Percentiles rank a stretch among this genome's conserved stretches.
Evolutionary conservation across 2,329 filamentous ascomycete species (phyloP).

Genomic region (Nannizziopsis arthrosporioides): DNA sequence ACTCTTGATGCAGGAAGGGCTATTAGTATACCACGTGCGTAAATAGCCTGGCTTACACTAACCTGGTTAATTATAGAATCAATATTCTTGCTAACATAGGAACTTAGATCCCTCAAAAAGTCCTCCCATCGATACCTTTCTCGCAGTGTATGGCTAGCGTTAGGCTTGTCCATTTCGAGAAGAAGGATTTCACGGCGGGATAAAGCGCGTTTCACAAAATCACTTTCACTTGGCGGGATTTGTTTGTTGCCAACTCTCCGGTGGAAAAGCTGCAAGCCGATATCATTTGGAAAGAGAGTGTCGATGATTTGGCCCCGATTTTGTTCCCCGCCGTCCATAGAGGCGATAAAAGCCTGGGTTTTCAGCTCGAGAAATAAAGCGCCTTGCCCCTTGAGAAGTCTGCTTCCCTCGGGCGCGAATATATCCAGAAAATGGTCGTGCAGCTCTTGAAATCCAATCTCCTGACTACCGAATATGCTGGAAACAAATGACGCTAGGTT

Average conservation of each 20-base stretch:
- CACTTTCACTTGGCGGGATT: constrained; percentile 47
- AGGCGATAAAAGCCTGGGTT: constrained; percentile 55
- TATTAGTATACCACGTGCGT: neutral
- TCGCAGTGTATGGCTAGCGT: constrained; percentile 40
- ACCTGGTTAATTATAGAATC: constrained; percentile 42
- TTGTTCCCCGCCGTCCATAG: constrained; percentile 45
- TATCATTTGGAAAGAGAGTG: constrained; percentile 48
- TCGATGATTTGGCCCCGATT: constrained; percentile 46
- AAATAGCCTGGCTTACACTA: constrained; percentile 12
- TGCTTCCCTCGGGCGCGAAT: constrained; percentile 49
- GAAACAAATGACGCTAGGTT: constrained; percentile 55
- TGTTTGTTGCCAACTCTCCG: constrained; percentile 44
- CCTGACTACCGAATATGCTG: constrained; percentile 51
- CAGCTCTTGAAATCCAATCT: constrained; percentile 52
- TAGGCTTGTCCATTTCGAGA: constrained; percentile 42
- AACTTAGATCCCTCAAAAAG: constrained; percentile 48
- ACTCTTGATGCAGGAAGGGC: constrained; percentile 20
- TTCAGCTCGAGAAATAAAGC: constrained; percentile 53
- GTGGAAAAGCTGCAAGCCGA: constrained; percentile 43
- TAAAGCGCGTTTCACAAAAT: constrained; percentile 46
- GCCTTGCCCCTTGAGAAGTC: constrained; percentile 49
- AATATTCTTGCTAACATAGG: constrained; percentile 48
- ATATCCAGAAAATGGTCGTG: constrained; percentile 53
- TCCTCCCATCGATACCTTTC: constrained; percentile 54
- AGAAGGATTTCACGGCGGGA: constrained; percentile 48